These are phyloP conservation scores for Plicaturopsis crispa DNA, from an alignment of 768 basidiomycete species.

Conservation along the genomic window DNA sequence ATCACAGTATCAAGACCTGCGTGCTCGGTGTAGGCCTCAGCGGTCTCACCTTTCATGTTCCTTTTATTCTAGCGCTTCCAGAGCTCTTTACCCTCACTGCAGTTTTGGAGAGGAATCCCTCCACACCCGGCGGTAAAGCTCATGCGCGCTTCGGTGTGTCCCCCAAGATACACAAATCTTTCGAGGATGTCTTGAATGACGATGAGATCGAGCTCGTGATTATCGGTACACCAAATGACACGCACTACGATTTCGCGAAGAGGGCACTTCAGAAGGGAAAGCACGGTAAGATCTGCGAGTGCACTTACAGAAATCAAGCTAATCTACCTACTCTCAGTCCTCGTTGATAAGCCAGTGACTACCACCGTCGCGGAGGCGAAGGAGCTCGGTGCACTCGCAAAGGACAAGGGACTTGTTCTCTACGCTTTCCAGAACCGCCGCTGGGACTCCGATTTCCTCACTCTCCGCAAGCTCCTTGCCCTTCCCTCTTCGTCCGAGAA, in stretches of 20 bases:
- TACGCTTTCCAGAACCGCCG: conserved; percentile 72
- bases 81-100: conserved; percentile 63
- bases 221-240: conserved; percentile 66
- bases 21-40: conserved; percentile 73
- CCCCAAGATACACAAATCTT: conserved; percentile 45
- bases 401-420: conserved; percentile 50
- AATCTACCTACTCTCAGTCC: conserved; percentile 31
- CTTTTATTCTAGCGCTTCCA: conserved; percentile 68
- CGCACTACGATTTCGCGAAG: conserved; percentile 65
- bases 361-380: conserved; percentile 49
- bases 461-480: conserved; percentile 50
- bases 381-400: conserved; percentile 54
- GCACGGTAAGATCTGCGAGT: conserved; percentile 40
- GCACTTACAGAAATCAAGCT: neutral
- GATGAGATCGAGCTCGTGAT: conserved; percentile 60
- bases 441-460: conserved; percentile 74
- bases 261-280: conserved; percentile 61
- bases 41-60: conserved; percentile 73
- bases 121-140: conserved; percentile 52
- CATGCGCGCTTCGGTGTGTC: conserved; percentile 55
- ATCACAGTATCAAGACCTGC: conserved; percentile 55
- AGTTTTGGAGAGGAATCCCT: conserved; percentile 70
- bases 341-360: conserved; percentile 77
- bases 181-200: conserved; percentile 58
- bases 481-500: conserved; percentile 42